Evolutionary conservation across 1,284 basidiomycete species (phyloP), one percentile per base, ranked within the genome.

Genomic region (Apiotrichum gracile): DNA sequence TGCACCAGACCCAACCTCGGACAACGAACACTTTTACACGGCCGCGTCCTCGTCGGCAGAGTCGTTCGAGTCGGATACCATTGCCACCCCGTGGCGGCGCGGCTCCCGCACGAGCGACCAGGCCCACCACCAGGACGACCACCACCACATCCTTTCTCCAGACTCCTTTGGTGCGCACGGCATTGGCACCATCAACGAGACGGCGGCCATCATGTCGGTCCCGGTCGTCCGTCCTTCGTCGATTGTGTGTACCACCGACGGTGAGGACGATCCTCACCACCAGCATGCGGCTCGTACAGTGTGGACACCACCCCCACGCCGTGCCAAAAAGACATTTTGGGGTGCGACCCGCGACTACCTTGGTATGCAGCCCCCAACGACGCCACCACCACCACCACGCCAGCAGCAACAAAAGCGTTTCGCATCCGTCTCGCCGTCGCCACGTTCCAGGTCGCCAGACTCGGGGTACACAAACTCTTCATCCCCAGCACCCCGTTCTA

Each of bases 251-350:
- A 41, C 47, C 17, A 38, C 53, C 6, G 53, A 55, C 24, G 48
- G 48, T 13, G 48, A 49, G 33, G 53, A 55, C 22, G 53, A 55
- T 19, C n/a, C n/a, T n/a, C n/a, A n/a, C n/a, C n/a, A n/a, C n/a
- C 33, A 34, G 16, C 43, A 44, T 21, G 5, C 16, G 9, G 7
- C 19, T n/a, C 43, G 29, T 21, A 13, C 43, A 5, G 5, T 34
- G 29, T 45, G 43, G 43, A 31, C 26, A n/a, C n/a, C n/a, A n/a
- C n/a, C n/a, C 12, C 22, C 33, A 3, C 45, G 45, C 4, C 33
- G 45, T n/a, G n/a, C 5, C n/a, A 35, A 38, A 24, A 47, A 47
- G 17, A 22, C 33, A 10, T 37, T 47, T 29, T 47, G 45, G 45
- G 25, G 22, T 14, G 45, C 19, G 10, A 13, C 45, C 10, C 10